Percentiles rank a stretch among this genome's conserved stretches.
These are phyloP conservation scores for Debaryomyces sp. DNA, from an alignment of 1,139 yeast species.

Conservation along the genomic window DNA sequence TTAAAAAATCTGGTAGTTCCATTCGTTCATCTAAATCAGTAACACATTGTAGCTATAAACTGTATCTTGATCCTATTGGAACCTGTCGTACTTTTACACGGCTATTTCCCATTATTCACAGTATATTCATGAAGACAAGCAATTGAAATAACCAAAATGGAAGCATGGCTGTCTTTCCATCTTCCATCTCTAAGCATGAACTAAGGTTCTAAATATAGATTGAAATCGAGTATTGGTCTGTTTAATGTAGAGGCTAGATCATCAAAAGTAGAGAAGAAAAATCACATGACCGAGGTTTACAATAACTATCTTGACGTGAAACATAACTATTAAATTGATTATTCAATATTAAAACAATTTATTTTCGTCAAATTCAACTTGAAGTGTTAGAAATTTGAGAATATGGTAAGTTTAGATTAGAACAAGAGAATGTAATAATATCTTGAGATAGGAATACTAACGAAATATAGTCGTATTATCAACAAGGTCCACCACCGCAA, in stretches of 20 bases:
- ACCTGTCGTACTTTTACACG: neutral
- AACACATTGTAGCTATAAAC: neutral
- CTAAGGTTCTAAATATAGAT: neutral
- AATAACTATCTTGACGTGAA: neutral
- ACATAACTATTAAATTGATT: neutral
- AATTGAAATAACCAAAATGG: neutral
- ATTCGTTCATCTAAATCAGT: neutral
- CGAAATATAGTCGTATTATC: slow-evolving; percentile 19
- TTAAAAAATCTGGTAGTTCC: neutral
- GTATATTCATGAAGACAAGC: neutral
- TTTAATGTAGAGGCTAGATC: neutral
- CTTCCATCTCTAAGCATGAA: neutral
- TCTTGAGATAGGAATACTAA: neutral
- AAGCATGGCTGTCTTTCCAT: too few species aligned
- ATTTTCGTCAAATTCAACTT: neutral
- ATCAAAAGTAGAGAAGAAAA: neutral
- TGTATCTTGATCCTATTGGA: neutral
- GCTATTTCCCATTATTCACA: neutral
- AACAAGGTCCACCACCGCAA: slow-evolving; percentile 39
- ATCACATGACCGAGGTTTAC: neutral
- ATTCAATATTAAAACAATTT: neutral
- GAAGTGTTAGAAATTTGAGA: neutral
- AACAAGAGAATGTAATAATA: neutral
- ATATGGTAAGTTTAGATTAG: slow-evolving; percentile 1
- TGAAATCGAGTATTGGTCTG: neutral